Evolutionary conservation across 768 basidiomycete species (phyloP), one percentile per base, ranked within the genome.

Genomic region (Pulveroboletus frians): DNA sequence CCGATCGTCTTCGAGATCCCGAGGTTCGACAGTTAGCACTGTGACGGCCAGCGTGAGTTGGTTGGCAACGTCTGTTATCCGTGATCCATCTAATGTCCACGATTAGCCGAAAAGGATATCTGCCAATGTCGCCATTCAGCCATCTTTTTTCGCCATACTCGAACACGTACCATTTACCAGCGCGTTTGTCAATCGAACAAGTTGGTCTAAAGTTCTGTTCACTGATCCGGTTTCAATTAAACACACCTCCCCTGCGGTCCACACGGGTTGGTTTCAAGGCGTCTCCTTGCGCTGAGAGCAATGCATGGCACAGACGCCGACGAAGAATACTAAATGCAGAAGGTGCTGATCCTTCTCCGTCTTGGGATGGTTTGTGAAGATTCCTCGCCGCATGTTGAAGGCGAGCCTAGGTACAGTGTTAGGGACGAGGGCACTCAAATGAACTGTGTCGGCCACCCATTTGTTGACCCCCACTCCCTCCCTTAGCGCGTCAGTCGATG

Each of bases 321-420:
- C 43, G 6, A 51, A 17, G 20, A 8, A 49, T 47, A 39, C 50
- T 39, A 44, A 46, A 53, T 39, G 20, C 38, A 38, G 62, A 39
- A 17, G 34, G 2, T 2, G 57, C 6, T 50, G 63, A 63, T 62
- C 63, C 29, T 43, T 40, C 23, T 31, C 15, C 17, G 18, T 43
- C 32, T 30, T 37, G 26, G 47, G 48, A 48, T 41, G 39, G 35
- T 14, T 38, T 36, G 21, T 43, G 18, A 46, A 23, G 39, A 5
- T 27, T 40, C 30, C 18, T 9, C 41, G 43, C 58, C 62, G 29
- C 62, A 48, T 52, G 62, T 43, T 36, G 11, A 9, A 51, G 30
- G 51, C 26, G 48, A 64, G 62, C 51, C 3, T n/a, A 40, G 17
- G 29, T 31, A 49, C 23, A 4, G 23, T 26, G 4, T 52, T 9